Evolutionary conservation across 805 yeast genomes (phyloP), one percentile per base, ranked within the genome.

Genomic region (Metschnikowia orientalis): DNA sequence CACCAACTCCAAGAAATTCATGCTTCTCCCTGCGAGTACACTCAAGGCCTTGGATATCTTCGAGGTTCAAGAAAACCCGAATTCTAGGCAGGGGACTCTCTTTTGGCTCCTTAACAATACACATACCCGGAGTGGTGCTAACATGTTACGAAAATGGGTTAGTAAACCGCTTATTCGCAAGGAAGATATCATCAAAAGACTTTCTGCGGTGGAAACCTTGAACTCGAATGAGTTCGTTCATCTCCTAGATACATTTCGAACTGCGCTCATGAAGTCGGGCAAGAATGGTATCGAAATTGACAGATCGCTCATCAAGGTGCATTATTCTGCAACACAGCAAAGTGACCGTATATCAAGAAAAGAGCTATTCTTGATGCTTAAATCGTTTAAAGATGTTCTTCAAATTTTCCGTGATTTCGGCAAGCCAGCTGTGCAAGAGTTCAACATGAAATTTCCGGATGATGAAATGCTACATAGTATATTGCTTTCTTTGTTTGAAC

Each of bases 91-190:
- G 19, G 97, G 97, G 0, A 77, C 95, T 0, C 59, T 90, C 9
- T 53, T 84, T 10, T 85, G 94, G 88, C 62, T 86, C 2, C 46
- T 92, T 39, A 83, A 90, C 52, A 88, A 82, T 44, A 85, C 97
- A 0, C 60, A 75, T 20, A 85, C 97, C 0, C 66, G 71, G 18
- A 81, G 81, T 55, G 98, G 98, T 0, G 71, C 67, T 27, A 58
- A 95, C 34, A 47, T 75, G 38, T 54, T 92, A 9, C 65, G 69
- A 18, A 62, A 71, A 23, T 92, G 98, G 98, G 59, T 89, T 0
- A 66, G 77, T 1, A 65, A 70, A 39, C 98, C 98, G 1, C 63
- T 89, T 14, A 57, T 75, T 0, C 67, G 77, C 26, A 60, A 66
- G 18, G 65, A 59, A 1, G 59, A 59, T 6, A 81, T 92, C 2